Evolutionary conservation across 768 basidiomycete genomes (phyloP).

Genomic region (Tricholoma flavovirens): DNA sequence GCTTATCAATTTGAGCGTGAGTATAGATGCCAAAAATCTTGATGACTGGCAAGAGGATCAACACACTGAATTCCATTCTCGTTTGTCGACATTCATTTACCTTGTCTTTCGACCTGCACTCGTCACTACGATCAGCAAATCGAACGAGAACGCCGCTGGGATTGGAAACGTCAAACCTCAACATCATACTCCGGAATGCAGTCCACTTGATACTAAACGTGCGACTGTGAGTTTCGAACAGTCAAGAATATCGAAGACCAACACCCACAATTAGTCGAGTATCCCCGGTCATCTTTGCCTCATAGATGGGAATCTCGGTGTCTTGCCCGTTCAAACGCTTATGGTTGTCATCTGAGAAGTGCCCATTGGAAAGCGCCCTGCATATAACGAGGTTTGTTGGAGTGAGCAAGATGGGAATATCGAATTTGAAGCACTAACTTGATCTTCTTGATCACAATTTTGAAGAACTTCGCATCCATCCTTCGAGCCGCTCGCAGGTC

Average conservation of each 20-base stretch:
- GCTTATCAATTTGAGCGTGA: slow-evolving; percentile 32
- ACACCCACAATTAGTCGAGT: slow-evolving; percentile 42
- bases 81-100: slow-evolving; percentile 1
- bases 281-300: slow-evolving; percentile 61
- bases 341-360: slow-evolving; percentile 66
- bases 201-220: slow-evolving; percentile 43
- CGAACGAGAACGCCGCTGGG: neutral
- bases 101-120: slow-evolving; percentile 17
- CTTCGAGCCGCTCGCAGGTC: slow-evolving; percentile 44
- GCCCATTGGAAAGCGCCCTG: slow-evolving; percentile 65
- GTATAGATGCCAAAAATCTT: slow-evolving; percentile 35
- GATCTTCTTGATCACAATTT: slow-evolving; percentile 62
- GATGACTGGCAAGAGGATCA: slow-evolving; percentile 20
- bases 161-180: slow-evolving; percentile 14
- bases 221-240: neutral
- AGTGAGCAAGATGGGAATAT: neutral
- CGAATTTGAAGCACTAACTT: slow-evolving; percentile 39
- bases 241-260: neutral
- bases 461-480: slow-evolving; percentile 41
- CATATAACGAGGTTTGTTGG: neutral
- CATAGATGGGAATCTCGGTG: slow-evolving; percentile 52
- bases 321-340: slow-evolving; percentile 44
- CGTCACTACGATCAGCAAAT: slow-evolving; percentile 15
- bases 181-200: slow-evolving; percentile 34
- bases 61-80: neutral